Evolutionary conservation across 192 early-diverging fungal genomes (phyloP).

Genomic region (Podila epigama): DNA sequence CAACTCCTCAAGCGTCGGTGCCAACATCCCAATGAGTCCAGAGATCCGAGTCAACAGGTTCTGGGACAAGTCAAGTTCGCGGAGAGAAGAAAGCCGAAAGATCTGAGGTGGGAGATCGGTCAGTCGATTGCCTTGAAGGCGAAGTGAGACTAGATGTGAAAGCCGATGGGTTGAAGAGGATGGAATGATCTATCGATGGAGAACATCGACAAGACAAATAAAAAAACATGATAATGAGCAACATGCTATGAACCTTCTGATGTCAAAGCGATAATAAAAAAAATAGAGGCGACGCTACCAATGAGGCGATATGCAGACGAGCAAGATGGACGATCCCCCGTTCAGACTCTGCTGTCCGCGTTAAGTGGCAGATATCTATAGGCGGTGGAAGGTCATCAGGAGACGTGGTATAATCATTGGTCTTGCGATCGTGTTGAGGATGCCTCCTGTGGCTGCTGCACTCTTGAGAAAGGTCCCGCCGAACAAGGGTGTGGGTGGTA

Average conservation of each 20-base stretch:
- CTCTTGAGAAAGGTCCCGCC: neutral
- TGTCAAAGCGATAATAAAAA: neutral
- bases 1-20: slow-evolving; percentile 23
- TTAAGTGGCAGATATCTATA: slow-evolving; percentile 15
- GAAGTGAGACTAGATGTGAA: slow-evolving; percentile 31
- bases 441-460: too few relatives aligned
- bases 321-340: slow-evolving; percentile 36
- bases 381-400: too few relatives aligned
- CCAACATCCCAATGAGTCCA: slow-evolving; percentile 31
- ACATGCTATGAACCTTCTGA: neutral
- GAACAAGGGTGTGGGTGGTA: slow-evolving; percentile 32
- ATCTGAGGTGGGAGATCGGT: slow-evolving; percentile 33
- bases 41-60: slow-evolving; percentile 29
- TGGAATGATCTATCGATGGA: slow-evolving; percentile 17
- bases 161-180: slow-evolving; percentile 35
- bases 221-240: neutral
- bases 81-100: slow-evolving; percentile 30
- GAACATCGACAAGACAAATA: neutral
- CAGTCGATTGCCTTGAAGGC: slow-evolving; percentile 37
- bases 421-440: neutral
- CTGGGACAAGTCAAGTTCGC: slow-evolving; percentile 45
- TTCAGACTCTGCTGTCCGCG: slow-evolving; percentile 28
- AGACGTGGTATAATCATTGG: too few relatives aligned
- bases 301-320: slow-evolving; percentile 24
- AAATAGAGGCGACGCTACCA: slow-evolving; percentile 4